Conservation (phyloP, 495 filamentous ascomycete species). For the Neurospora discreta region DNA sequence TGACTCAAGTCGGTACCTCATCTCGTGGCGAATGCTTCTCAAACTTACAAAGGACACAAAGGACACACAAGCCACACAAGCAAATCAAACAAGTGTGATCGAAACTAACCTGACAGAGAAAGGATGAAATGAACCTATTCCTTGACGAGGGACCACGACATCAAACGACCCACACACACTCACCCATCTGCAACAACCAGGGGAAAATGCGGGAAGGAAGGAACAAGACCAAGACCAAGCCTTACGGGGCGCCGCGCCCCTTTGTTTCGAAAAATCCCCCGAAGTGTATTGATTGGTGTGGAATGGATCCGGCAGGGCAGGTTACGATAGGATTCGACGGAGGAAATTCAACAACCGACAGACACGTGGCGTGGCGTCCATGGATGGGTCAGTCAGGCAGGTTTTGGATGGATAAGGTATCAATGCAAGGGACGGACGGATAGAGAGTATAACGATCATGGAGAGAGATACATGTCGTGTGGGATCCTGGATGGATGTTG, state of each 20-base stretch:
- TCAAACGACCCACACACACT: not conserved
- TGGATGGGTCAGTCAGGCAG: not conserved
- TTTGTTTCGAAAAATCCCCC: not conserved
- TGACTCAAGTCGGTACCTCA: not conserved
- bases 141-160: not conserved
- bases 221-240: not conserved
- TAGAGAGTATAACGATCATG: too few species aligned
- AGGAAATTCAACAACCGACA: not conserved
- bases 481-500: too few species aligned
- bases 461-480: too few species aligned
- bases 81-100: not conserved
- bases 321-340: too few species aligned
- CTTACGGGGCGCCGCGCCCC: not conserved
- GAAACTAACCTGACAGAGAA: not conserved
- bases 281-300: not conserved
- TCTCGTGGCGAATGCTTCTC: not conserved
- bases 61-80: not conserved
- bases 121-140: not conserved
- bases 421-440: too few species aligned
- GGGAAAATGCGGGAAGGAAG: not conserved
- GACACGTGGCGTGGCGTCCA: not conserved
- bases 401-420: too few species aligned
- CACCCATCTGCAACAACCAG: not conserved
- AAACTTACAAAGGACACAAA: not conserved
- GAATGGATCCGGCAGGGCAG: not conserved